Evolutionary conservation across 2,329 filamentous ascomycete species (phyloP).

Genomic region (Trematosphaeria pertusa): DNA sequence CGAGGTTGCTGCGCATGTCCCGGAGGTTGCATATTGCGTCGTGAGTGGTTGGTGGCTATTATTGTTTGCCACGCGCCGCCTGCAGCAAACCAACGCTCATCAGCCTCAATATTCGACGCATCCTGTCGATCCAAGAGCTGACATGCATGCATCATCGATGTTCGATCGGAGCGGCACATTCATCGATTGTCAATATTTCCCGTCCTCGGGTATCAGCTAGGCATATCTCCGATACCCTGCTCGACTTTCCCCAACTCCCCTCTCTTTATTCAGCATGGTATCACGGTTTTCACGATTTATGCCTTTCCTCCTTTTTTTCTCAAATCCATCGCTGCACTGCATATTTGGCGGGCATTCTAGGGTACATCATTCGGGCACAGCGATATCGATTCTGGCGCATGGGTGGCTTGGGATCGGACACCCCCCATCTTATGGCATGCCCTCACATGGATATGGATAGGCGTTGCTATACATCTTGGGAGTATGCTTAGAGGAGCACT

Average conservation of each 20-base stretch:
- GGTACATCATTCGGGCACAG: slow-evolving; percentile 10
- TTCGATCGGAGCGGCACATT: not conserved
- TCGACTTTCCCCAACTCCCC: slow-evolving; percentile 5
- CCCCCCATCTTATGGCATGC: slow-evolving; percentile 6
- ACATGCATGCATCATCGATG: not conserved
- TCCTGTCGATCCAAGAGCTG: not conserved
- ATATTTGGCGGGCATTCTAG: slow-evolving; percentile 27
- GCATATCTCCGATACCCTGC: slow-evolving; percentile 9
- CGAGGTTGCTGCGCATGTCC: slow-evolving; percentile 59
- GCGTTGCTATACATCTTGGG: not conserved
- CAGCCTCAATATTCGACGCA: slow-evolving; percentile 12
- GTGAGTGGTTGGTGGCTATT: slow-evolving; percentile 4
- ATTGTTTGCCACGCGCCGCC: slow-evolving; percentile 2
- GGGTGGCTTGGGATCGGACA: slow-evolving; percentile 3
- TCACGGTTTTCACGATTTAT: slow-evolving; percentile 28
- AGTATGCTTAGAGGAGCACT: not conserved
- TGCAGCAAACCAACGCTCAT: slow-evolving; percentile 2
- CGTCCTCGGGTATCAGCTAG: too few relatives aligned
- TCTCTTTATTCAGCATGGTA: slow-evolving; percentile 29
- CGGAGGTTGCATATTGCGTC: slow-evolving; percentile 22
- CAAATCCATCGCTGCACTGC: slow-evolving; percentile 24
- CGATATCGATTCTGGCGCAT: slow-evolving; percentile 1
- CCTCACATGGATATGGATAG: slow-evolving; percentile 3
- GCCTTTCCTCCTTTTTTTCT: too few relatives aligned
- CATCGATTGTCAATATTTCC: too few relatives aligned